Percentiles rank a stretch among this genome's conserved stretches.
phyloP scores from a whole-genome alignment of 495 filamentous ascomycete genomes.

The Platismatia glauca region DNA sequence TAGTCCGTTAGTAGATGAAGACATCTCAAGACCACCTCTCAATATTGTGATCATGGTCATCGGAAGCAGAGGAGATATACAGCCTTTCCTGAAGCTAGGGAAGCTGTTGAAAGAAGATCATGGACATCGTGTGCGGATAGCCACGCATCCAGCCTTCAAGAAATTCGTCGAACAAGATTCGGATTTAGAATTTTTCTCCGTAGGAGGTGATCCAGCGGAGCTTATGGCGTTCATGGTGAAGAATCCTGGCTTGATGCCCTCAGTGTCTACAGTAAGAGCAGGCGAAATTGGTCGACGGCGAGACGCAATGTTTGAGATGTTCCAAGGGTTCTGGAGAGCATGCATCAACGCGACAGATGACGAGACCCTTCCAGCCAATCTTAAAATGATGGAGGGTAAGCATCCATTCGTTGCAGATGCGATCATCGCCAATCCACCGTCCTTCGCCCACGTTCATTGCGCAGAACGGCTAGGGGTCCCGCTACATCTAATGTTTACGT shows the following conservation, averaged over 20 bases:
- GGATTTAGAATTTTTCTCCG: constrained; percentile 53
- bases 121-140: constrained; percentile 50
- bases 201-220: constrained; percentile 54
- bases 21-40: constrained; percentile 36
- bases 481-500: constrained; percentile 57
- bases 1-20: constrained; percentile 16
- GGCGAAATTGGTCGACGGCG: constrained; percentile 40
- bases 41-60: constrained; percentile 79
- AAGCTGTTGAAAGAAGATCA: constrained; percentile 50
- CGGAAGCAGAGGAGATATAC: constrained; percentile 65
- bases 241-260: constrained; percentile 45
- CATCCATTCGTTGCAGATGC: constrained; percentile 58
- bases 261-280: constrained; percentile 35
- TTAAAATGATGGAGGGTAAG: constrained; percentile 44
- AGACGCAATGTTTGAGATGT: constrained; percentile 48
- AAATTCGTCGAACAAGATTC: constrained; percentile 45
- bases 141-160: constrained; percentile 54
- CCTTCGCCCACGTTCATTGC: constrained; percentile 57
- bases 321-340: constrained; percentile 55
- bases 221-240: constrained; percentile 55
- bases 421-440: constrained; percentile 63
- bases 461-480: constrained; percentile 57
- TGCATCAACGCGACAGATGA: constrained; percentile 38
- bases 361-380: constrained; percentile 41
- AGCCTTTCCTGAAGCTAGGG: constrained; percentile 66